phyloP scores from a whole-genome alignment of 257 asterid genomes.

The Ilex asprella region DNA sequence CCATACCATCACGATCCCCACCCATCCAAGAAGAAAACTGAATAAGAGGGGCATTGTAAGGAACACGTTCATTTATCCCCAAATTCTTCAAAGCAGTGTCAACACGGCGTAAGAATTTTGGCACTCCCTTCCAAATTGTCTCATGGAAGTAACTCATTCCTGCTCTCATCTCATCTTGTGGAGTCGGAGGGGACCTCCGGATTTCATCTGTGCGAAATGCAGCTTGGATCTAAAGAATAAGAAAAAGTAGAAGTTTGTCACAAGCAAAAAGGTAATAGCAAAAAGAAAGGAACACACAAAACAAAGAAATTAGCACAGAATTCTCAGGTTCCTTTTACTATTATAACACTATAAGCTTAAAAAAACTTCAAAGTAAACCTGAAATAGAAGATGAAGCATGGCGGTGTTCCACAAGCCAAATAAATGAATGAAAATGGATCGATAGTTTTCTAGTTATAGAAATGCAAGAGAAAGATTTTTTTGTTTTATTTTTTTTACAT shows the following conservation, averaged over 20 bases:
- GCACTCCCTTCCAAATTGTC: slow-evolving; percentile 96
- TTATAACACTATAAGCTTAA: too few relatives aligned
- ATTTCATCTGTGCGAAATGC: slow-evolving; percentile 97
- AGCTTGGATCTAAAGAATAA: slow-evolving; percentile 71
- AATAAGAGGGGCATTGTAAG: slow-evolving; percentile 86
- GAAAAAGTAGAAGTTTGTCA: slow-evolving; percentile 1
- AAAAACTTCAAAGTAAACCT: too few relatives aligned
- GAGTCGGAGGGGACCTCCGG: slow-evolving; percentile 90
- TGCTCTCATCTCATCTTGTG: slow-evolving; percentile 98
- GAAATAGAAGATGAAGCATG: too few relatives aligned
- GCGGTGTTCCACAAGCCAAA: too few relatives aligned
- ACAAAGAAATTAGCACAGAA: neutral
- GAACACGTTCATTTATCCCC: slow-evolving; percentile 89
- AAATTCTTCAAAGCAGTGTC: slow-evolving; percentile 95
- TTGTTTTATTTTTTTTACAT: too few relatives aligned
- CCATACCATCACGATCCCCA: slow-evolving; percentile 90
- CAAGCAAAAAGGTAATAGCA: neutral
- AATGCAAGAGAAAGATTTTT: too few relatives aligned
- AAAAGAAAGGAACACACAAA: neutral
- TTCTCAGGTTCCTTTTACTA: too few relatives aligned
- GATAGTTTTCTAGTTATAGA: too few relatives aligned
- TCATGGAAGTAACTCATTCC: slow-evolving; percentile 98
- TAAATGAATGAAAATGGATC: too few relatives aligned
- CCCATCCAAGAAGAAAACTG: slow-evolving; percentile 99
- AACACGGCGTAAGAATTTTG: slow-evolving; percentile 79